Conservation (phyloP, 352 stramenopile species). For the Globisporangium iwayamae region DNA sequence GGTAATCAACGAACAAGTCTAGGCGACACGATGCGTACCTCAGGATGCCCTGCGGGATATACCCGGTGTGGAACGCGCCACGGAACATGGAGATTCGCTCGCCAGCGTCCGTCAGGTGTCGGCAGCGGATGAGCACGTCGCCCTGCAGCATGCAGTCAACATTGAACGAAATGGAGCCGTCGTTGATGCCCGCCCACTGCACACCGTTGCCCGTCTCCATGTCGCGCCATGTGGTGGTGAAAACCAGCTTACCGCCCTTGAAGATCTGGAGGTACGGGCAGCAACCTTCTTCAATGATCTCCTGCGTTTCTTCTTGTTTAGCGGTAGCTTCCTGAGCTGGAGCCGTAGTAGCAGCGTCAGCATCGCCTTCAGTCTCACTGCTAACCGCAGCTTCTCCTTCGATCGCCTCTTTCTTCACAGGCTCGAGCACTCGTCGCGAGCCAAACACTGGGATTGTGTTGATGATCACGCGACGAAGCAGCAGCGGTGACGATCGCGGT, state of each 20-base stretch:
- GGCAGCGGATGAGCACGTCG: conserved; percentile 95
- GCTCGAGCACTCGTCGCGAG: conserved; percentile 52
- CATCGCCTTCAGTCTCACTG: neutral
- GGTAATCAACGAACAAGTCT: neutral
- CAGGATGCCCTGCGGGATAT: conserved; percentile 94
- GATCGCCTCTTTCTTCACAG: conserved; percentile 36
- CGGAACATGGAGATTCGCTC: conserved; percentile 96
- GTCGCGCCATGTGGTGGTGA: conserved; percentile 90
- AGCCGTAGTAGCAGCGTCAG: conserved; percentile 15
- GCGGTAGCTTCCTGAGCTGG: conserved; percentile 17
- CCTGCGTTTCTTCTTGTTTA: conserved; percentile 49
- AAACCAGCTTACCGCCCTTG: conserved; percentile 95
- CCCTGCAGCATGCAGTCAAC: conserved; percentile 96
- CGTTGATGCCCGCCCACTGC: conserved; percentile 86
- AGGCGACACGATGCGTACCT: conserved; percentile 35
- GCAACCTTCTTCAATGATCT: conserved; percentile 87
- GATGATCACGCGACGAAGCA: conserved; percentile 96
- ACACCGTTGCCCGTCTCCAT: conserved; percentile 86
- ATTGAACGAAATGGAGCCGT: conserved; percentile 92
- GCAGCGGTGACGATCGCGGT: conserved; percentile 90
- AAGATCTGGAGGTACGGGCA: conserved; percentile 98
- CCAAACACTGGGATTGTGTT: conserved; percentile 91
- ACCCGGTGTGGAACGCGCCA: conserved; percentile 97
- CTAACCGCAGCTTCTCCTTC: conserved; percentile 24
- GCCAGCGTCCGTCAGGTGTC: conserved; percentile 89